Evolutionary conservation across 2,329 filamentous ascomycete species (phyloP).

Genomic region (Geoglossum cookeanum): DNA sequence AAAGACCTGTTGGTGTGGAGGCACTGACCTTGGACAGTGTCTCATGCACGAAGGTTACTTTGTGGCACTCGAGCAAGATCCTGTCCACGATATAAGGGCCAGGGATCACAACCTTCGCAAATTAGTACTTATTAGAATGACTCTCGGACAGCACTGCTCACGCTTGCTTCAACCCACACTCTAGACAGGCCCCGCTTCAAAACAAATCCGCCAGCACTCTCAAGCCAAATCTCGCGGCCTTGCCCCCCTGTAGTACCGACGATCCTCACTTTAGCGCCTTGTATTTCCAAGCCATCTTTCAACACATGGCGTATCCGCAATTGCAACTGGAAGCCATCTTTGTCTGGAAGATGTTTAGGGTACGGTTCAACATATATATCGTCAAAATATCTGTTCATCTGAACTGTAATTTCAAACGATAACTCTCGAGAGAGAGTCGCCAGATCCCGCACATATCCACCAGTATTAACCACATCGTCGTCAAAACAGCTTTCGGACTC

Average conservation of each 20-base stretch:
- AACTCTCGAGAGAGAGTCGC: constrained; percentile 18
- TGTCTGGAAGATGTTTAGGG: constrained; percentile 47
- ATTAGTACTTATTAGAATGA: constrained; percentile 16
- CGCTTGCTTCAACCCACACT: constrained; percentile 30
- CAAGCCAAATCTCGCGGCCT: constrained; percentile 47
- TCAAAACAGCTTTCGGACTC: background rate
- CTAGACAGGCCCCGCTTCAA: constrained; percentile 37
- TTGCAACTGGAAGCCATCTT: constrained; percentile 55
- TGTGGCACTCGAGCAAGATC: constrained; percentile 43
- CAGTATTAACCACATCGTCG: background rate
- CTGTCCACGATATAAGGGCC: constrained; percentile 61
- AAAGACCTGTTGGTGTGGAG: constrained; percentile 29
- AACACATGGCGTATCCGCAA: constrained; percentile 54
- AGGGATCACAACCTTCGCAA: constrained; percentile 38
- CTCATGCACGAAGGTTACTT: constrained; percentile 47
- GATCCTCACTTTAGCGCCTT: constrained; percentile 45
- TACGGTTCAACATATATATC: constrained; percentile 47
- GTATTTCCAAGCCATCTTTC: constrained; percentile 46
- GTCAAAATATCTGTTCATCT: constrained; percentile 55
- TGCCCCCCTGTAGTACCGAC: constrained; percentile 35
- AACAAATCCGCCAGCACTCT: constrained; percentile 25
- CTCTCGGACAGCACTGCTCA: constrained; percentile 11
- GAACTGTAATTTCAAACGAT: constrained; percentile 43
- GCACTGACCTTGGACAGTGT: constrained; percentile 32
- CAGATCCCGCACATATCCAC: constrained; percentile 3